Conservation (phyloP, 176 grass and related monocot species). For the Avena sativa region DNA sequence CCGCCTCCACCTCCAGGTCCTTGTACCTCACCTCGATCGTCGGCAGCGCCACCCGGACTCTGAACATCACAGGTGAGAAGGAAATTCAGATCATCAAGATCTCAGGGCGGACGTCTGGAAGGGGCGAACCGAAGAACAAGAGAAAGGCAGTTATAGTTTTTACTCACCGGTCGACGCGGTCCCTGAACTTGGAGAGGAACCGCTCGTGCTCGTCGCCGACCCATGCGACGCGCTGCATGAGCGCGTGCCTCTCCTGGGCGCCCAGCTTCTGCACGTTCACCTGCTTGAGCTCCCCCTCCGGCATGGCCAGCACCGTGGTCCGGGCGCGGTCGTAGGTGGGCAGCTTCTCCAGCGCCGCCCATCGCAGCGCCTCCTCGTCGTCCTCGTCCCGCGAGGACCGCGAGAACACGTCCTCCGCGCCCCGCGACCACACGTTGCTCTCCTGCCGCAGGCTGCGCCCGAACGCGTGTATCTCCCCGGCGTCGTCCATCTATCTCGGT, state of each 20-base stretch:
- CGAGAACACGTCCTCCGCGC: slow-evolving; percentile 48
- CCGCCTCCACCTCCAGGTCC: slow-evolving; percentile 63
- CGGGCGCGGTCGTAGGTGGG: slow-evolving; percentile 66
- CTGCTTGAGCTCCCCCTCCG: slow-evolving; percentile 59
- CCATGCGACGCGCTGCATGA: slow-evolving; percentile 57
- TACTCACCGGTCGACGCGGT: slow-evolving; percentile 59
- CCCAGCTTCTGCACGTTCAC: slow-evolving; percentile 60
- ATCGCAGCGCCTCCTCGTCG: slow-evolving; percentile 81
- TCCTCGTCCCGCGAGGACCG: slow-evolving; percentile 50
- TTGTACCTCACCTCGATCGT: slow-evolving; percentile 77
- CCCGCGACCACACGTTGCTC: slow-evolving; percentile 48
- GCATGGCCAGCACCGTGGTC: slow-evolving; percentile 60
- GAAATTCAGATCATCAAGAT: not conserved
- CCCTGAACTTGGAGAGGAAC: slow-evolving; percentile 63
- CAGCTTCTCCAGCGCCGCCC: slow-evolving; percentile 74
- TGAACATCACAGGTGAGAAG: slow-evolving; percentile 11
- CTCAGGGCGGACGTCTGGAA: no score
- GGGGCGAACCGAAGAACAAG: not conserved
- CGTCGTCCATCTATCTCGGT: slow-evolving; percentile 49
- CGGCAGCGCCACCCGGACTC: slow-evolving; percentile 71
- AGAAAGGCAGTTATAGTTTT: no score
- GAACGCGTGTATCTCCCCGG: slow-evolving; percentile 54
- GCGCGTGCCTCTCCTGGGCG: slow-evolving; percentile 50
- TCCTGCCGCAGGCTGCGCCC: slow-evolving; percentile 51
- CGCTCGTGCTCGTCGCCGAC: slow-evolving; percentile 60